Conservation (phyloP, 345 rosid genomes). For the Brassica rapa region DNA sequence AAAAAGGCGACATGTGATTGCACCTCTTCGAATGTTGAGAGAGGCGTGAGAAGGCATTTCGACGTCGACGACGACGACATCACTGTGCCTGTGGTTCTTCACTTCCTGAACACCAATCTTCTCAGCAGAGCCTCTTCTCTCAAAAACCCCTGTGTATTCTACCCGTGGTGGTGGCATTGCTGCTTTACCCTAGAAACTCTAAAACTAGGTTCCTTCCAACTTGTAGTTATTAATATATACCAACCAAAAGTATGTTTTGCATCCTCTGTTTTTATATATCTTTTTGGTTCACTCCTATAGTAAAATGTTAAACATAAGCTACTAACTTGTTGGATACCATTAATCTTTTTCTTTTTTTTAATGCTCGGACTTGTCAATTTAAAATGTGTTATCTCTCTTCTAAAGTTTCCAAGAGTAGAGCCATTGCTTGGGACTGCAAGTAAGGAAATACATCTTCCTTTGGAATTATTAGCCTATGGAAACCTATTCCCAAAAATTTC, state of each 20-base stretch:
- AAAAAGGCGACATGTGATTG: too few relatives aligned
- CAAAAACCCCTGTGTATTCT: constrained; percentile 54
- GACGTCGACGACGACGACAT: constrained; percentile 54
- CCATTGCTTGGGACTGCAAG: not conserved
- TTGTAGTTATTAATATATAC: constrained; percentile 4
- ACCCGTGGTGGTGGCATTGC: constrained; percentile 65
- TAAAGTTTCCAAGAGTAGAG: not conserved
- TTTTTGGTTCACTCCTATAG: constrained; percentile 1
- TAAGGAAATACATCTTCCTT: not conserved
- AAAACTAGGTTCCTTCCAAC: constrained; percentile 12
- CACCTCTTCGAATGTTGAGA: constrained; percentile 27
- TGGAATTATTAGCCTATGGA: not conserved
- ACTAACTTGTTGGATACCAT: constrained; percentile 24
- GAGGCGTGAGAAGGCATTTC: constrained; percentile 51
- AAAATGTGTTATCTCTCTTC: not conserved
- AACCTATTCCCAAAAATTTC: not conserved
- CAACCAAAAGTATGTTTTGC: not conserved
- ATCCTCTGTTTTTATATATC: not conserved
- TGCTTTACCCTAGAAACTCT: constrained; percentile 23
- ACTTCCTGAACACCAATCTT: constrained; percentile 58
- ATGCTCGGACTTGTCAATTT: constrained; percentile 3
- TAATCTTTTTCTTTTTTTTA: constrained; percentile 4
- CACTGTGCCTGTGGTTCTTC: constrained; percentile 60
- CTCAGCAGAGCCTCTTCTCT: constrained; percentile 49
- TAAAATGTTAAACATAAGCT: constrained; percentile 17